A percentile compares a stretch with the other conserved stretches of the same genome.
These are phyloP conservation scores for Blastomyces gilchristii DNA, from an alignment of 2,329 filamentous ascomycete genomes.

Conservation along the genomic window DNA sequence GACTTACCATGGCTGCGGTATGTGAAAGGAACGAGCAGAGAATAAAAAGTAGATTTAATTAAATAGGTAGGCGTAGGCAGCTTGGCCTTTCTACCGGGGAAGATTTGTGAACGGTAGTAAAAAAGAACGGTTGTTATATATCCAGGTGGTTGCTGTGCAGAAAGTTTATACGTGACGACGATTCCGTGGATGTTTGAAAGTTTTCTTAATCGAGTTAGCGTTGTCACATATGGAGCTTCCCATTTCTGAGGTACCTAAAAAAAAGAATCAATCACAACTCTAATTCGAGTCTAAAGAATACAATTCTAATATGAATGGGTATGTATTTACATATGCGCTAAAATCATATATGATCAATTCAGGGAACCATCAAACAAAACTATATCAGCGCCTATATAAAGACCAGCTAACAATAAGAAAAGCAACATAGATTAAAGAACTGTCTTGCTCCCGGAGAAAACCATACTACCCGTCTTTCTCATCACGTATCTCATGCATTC, in stretches of 20 bases:
- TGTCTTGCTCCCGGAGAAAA: neutral
- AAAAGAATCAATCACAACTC: neutral
- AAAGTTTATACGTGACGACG: neutral
- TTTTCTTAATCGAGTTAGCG: constrained; percentile 1
- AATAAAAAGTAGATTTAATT: neutral
- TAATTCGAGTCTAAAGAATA: neutral
- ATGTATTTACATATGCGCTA: neutral
- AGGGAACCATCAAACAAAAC: neutral
- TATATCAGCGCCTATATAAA: too few relatives aligned
- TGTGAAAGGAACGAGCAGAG: neutral
- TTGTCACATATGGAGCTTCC: neutral
- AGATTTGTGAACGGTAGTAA: neutral
- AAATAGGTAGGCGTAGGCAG: neutral
- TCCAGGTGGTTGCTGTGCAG: constrained; percentile 2
- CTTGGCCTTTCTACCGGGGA: neutral
- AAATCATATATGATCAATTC: neutral
- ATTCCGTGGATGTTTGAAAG: neutral
- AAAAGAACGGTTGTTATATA: neutral
- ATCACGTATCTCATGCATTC: constrained; percentile 5
- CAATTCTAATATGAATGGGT: neutral
- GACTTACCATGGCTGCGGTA: constrained; percentile 10
- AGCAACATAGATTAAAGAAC: neutral
- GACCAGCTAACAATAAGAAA: neutral
- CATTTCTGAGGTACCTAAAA: neutral
- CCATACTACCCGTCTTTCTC: neutral